These are phyloP conservation scores for Micromonas pusilla DNA, from an alignment of 139 green algal genomes.

Conservation along the genomic window DNA sequence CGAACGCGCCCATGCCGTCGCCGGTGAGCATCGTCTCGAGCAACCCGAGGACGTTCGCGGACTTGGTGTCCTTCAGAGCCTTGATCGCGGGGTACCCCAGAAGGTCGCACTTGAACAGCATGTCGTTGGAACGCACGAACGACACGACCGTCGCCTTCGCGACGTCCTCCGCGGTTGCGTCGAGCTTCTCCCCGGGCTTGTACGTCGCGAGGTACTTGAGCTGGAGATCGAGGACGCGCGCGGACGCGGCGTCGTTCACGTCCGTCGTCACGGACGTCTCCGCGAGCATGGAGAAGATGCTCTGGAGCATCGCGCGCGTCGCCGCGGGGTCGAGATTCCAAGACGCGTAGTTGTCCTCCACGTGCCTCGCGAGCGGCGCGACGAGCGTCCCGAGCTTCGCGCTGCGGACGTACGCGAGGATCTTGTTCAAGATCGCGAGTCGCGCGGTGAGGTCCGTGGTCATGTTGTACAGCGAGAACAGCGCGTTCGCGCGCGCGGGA, in stretches of 20 bases:
- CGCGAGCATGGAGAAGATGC: neutral
- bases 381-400: neutral
- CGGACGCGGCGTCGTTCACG: neutral
- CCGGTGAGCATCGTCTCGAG: slow-evolving; percentile 33
- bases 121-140: slow-evolving; percentile 2
- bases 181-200: neutral
- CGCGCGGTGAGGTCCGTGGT: neutral
- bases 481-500: neutral
- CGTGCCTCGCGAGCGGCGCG: neutral
- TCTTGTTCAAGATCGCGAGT: neutral
- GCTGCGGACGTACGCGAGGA: neutral
- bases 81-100: slow-evolving; percentile 28
- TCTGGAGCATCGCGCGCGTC: neutral
- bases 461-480: slow-evolving; percentile 13
- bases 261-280: neutral
- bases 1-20: neutral
- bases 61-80: slow-evolving; percentile 29
- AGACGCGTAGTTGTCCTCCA: neutral
- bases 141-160: slow-evolving; percentile 11
- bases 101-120: slow-evolving; percentile 38
- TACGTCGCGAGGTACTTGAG: slow-evolving; percentile 31
- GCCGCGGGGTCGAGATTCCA: neutral
- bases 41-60: slow-evolving; percentile 17
- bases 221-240: slow-evolving; percentile 9
- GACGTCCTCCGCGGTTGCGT: neutral